Evolutionary conservation across 371 early-diverging fungal genomes (phyloP).

Genomic region (Neoconidiobolus thromboides): DNA sequence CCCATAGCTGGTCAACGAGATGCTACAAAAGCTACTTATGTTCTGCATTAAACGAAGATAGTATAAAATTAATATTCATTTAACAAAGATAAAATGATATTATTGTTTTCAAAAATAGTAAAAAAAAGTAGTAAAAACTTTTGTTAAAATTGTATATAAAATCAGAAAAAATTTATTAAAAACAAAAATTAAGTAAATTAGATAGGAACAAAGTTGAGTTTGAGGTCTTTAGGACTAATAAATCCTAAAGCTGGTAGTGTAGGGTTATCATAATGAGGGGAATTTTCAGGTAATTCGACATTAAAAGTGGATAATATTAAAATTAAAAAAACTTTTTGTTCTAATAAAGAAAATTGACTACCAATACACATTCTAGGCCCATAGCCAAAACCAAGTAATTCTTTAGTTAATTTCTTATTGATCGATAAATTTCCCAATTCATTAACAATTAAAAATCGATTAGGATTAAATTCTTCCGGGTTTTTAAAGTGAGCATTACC

Average conservation of each 20-base stretch:
- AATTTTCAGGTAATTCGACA: neutral
- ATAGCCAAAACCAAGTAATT: neutral
- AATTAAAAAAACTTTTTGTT: neutral
- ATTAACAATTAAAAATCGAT: neutral
- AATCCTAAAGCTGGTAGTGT: neutral
- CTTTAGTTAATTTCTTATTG: neutral
- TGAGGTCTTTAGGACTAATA: neutral
- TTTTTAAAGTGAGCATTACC: too few relatives aligned
- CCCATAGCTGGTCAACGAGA: too few relatives aligned
- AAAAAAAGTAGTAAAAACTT: too few relatives aligned
- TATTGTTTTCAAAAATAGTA: too few relatives aligned
- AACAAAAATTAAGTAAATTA: too few relatives aligned
- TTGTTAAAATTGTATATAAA: too few relatives aligned
- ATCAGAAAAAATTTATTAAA: too few relatives aligned
- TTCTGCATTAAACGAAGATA: too few relatives aligned
- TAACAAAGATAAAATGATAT: too few relatives aligned
- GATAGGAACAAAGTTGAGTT: neutral
- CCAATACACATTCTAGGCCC: slow-evolving; percentile 3
- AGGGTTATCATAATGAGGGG: neutral
- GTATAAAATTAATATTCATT: too few relatives aligned
- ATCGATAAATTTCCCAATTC: neutral
- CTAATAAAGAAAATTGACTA: neutral
- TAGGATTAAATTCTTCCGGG: neutral
- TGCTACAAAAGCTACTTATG: too few relatives aligned
- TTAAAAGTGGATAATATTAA: neutral